These are phyloP conservation scores for Tetrahymena thermophila DNA, from an alignment of 73 alveolate genomes.

Conservation along the genomic window DNA sequence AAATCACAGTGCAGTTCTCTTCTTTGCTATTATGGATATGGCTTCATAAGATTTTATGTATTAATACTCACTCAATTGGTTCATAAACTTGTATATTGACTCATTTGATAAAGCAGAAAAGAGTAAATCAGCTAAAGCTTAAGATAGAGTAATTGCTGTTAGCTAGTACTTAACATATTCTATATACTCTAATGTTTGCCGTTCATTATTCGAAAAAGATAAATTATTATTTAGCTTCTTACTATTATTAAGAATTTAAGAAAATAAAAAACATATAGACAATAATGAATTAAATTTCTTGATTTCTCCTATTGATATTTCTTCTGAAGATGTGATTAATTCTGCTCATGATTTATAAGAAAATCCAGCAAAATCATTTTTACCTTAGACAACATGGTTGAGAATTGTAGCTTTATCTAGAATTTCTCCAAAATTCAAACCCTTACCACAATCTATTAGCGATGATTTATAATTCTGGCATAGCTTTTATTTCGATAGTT, in stretches of 20 bases:
- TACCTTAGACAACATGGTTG: slow-evolving; percentile 22
- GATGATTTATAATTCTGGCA: slow-evolving; percentile 32
- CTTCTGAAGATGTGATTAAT: background rate
- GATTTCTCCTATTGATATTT: slow-evolving; percentile 18
- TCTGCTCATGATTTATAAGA: background rate
- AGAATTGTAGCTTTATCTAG: slow-evolving; percentile 8
- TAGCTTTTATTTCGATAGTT: slow-evolving; percentile 17
- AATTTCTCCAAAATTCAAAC: slow-evolving; percentile 1
- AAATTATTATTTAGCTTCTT: slow-evolving; percentile 92
- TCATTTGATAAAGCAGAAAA: slow-evolving; percentile 54
- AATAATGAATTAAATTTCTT: slow-evolving; percentile 57
- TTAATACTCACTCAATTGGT: slow-evolving; percentile 93
- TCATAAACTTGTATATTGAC: slow-evolving; percentile 61
- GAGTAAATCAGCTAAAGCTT: slow-evolving; percentile 20
- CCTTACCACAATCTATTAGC: slow-evolving; percentile 6
- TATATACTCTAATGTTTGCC: slow-evolving; percentile 86
- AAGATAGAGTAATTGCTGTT: slow-evolving; percentile 66
- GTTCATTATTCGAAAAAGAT: slow-evolving; percentile 96
- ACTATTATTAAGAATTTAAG: slow-evolving; percentile 76
- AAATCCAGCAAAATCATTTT: slow-evolving; percentile 26
- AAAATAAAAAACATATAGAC: slow-evolving; percentile 43
- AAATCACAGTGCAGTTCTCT: slow-evolving; percentile 73
- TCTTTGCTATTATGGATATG: slow-evolving; percentile 69
- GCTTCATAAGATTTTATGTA: slow-evolving; percentile 88
- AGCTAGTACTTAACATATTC: slow-evolving; percentile 74